Conservation (phyloP, 202 grass and related monocot genomes). For the Panicum virgatum region DNA sequence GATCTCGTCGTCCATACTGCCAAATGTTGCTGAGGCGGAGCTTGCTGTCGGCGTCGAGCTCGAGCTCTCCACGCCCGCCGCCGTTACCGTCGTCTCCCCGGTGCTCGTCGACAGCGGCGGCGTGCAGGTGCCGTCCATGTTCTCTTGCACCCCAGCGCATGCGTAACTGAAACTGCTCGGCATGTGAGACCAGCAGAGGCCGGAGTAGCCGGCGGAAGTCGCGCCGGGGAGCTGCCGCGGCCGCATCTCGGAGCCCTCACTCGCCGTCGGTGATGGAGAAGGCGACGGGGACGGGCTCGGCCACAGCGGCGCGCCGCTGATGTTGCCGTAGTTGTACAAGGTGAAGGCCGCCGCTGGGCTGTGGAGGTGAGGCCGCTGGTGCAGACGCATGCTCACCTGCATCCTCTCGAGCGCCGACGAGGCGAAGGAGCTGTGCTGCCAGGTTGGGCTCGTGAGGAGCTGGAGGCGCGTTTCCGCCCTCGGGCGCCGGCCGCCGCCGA, state of each 20-base stretch:
- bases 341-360: conserved; percentile 26
- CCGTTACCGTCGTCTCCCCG: no score
- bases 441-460: conserved; percentile 2
- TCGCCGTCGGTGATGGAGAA: conserved; percentile 26
- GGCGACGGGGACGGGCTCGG: neutral
- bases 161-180: conserved; percentile 15
- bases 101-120: conserved; percentile 29
- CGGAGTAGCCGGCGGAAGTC: neutral
- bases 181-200: conserved; percentile 26
- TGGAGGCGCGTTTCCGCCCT: conserved; percentile 31
- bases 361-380: conserved; percentile 16
- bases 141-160: neutral
- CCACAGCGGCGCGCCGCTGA: conserved; percentile 25
- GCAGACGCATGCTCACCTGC: conserved; percentile 45
- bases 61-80: conserved; percentile 39
- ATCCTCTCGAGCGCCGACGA: conserved; percentile 53
- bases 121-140: conserved; percentile 6
- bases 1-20: conserved; percentile 47
- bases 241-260: conserved; percentile 19
- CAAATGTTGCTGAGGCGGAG: conserved; percentile 33
- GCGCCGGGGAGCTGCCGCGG: neutral
- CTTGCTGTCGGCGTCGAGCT: conserved; percentile 50
- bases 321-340: conserved; percentile 27
- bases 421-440: neutral
- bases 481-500: conserved; percentile 41